Evolutionary conservation across 2,329 filamentous ascomycete species (phyloP), one percentile per base, ranked within the genome.

Genomic region (Akanthomyces lecanii): DNA sequence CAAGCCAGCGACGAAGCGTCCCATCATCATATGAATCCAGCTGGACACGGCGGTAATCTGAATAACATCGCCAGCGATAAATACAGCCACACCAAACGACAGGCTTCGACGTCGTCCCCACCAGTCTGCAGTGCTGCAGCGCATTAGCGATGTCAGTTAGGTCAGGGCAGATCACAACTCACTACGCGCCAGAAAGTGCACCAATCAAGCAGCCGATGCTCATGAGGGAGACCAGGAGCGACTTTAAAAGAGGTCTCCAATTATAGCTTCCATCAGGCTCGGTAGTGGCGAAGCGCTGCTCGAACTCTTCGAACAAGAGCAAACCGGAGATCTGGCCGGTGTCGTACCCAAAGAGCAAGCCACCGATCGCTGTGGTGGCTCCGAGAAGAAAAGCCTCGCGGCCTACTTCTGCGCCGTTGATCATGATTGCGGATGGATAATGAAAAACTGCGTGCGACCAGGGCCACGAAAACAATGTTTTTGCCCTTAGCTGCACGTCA

Each of bases 11-110:
- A 88, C 78, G 75, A 86, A 86, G 65, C 88, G 81, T 38, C 87
- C 89, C 66, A 87, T 78, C 73, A 84, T 85, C 66, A 89, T 76
- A 70, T 89, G 87, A 66, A 87, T 81, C 88, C 88, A 90, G 47
- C 75, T 77, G 25, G 77, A 68, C 60, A 75, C 75, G 5, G 85
- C 82, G 0, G 86, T 80, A 68, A 90, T 85, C 71, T 90, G 87
- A 45, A 90, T 80, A 63, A 88, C 78, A 68, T 88, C 86, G 67
- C 88, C 88, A 63, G 89, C 71, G 66, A 82, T 81, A 75, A 87
- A 89, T 63, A 89, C 72, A 44, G 82, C 69, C 42, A 82, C 80
- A 71, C 78, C 79, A 61, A 83, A 77, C 18, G 77, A 78, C 70
- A 87, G 75, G 66, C 82, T 82, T 67, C 80, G 79, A 61, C 83